A percentile compares a stretch with the other conserved stretches of the same genome.
Evolutionary conservation across 805 yeast species (phyloP).

Genomic region (Starmerella bombicola): DNA sequence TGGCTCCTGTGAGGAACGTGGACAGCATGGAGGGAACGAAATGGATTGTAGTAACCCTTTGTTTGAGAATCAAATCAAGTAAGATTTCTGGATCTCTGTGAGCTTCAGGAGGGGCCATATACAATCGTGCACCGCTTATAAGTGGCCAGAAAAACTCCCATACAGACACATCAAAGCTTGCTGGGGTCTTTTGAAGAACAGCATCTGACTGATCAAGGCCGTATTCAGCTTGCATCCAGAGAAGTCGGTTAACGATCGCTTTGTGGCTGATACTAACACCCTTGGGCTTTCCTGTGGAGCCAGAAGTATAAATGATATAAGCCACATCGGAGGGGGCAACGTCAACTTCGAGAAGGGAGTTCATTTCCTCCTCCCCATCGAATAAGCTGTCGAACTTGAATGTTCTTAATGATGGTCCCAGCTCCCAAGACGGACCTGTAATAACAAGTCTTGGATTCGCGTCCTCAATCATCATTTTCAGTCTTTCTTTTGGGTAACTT

Average conservation of each 20-base stretch:
- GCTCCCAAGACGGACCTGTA: neutral
- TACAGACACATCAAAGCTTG: slow-evolving; percentile 16
- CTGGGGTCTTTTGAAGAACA: slow-evolving; percentile 14
- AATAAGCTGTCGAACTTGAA: neutral
- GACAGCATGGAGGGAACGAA: slow-evolving; percentile 18
- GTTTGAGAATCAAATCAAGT: neutral
- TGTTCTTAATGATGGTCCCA: neutral
- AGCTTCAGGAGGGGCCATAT: slow-evolving; percentile 16
- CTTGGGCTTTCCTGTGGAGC: slow-evolving; percentile 74
- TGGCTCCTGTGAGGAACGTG: slow-evolving; percentile 3
- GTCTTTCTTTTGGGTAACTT: slow-evolving; percentile 9
- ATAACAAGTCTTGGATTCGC: slow-evolving; percentile 10
- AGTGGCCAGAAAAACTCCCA: slow-evolving; percentile 18
- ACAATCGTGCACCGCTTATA: slow-evolving; percentile 10
- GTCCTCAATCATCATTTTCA: slow-evolving; percentile 12
- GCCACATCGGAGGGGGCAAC: slow-evolving; percentile 28
- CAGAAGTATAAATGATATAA: slow-evolving; percentile 78
- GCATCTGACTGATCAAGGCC: slow-evolving; percentile 2
- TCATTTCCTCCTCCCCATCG: neutral
- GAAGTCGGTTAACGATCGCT: slow-evolving; percentile 12
- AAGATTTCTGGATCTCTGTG: slow-evolving; percentile 11
- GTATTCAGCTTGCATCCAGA: slow-evolving; percentile 16
- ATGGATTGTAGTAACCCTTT: slow-evolving; percentile 11
- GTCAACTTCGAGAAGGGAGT: neutral
- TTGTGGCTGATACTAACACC: slow-evolving; percentile 47